These are phyloP conservation scores for Schwanniomyces yamadae DNA, from an alignment of 805 yeast genomes.

Conservation along the genomic window DNA sequence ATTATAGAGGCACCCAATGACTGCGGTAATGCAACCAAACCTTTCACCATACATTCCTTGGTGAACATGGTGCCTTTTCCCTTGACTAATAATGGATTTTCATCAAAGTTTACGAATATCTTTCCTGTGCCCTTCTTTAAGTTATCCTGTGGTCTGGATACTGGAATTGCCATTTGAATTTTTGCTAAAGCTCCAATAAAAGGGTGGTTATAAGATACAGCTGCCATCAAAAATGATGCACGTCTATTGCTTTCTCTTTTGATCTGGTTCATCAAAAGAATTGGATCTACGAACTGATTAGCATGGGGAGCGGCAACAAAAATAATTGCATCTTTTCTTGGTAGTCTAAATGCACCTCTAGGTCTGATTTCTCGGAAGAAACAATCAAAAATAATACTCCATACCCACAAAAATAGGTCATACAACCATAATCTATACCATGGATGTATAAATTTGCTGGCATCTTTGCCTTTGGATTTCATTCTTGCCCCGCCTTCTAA, in stretches of 20 bases:
- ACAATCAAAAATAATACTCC: constrained; percentile 45
- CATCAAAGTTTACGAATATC: constrained; percentile 52
- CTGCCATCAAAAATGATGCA: constrained; percentile 83
- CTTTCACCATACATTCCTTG: constrained; percentile 58
- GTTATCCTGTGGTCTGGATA: constrained; percentile 87
- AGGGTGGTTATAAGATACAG: constrained; percentile 60
- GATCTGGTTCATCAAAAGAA: constrained; percentile 80
- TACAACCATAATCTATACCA: constrained; percentile 31
- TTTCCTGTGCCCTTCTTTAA: constrained; percentile 65
- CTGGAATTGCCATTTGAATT: constrained; percentile 83
- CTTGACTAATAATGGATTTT: constrained; percentile 51
- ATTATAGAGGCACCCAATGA: constrained; percentile 77
- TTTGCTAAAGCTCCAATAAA: constrained; percentile 77
- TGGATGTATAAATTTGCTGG: too few species aligned
- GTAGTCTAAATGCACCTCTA: constrained; percentile 77
- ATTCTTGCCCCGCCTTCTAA: too few species aligned
- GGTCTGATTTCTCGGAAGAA: constrained; percentile 89
- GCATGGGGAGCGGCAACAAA: constrained; percentile 98
- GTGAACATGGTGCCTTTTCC: constrained; percentile 73
- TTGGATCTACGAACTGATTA: constrained; percentile 84
- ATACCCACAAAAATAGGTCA: constrained; percentile 38
- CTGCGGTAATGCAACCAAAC: constrained; percentile 74
- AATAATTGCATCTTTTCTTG: constrained; percentile 76
- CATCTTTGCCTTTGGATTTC: too few species aligned
- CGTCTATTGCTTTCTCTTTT: constrained; percentile 64